Base-by-base conservation (phyloP, 164 flowering plant species). In the Paratinospora sagittata region DNA sequence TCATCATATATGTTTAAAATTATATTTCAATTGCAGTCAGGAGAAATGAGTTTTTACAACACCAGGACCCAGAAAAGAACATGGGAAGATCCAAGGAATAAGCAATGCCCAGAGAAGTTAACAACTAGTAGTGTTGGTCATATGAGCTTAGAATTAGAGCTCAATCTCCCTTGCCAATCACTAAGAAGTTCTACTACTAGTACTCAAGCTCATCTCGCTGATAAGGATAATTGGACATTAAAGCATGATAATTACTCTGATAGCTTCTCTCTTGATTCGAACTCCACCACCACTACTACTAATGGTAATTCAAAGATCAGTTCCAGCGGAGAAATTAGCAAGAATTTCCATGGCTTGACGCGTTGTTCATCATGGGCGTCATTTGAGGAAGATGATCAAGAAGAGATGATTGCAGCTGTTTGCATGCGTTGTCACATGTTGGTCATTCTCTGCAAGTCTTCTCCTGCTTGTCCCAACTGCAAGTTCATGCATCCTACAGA, bases 381-480 rank as follows among this genome's bases (percentile, higher is more conserved):
- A 0, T 68, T 77, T 2, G 90, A 85, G 65, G 82, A 63, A 36
- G 82, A n/a, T n/a, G n/a, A 82, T 14, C 70, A 82, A 8, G 75
- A 81, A 41, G 96, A 91, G 74, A 93, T 91, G 98, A 80, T 91
- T 2, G 89, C 98, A 8, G 85, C 88, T 0, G 97, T 86, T 26
- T 93, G 98, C 81, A 81, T 78, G 77, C 67, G 79, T n/a, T 93
- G 98, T 63, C 89, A 91, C 81, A 86, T 93, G 96, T 67, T 93
- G 78, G 98, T 91, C 36, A 85, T 93, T 88, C 79, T 93, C 10
- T 88, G 88, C 85, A 90, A 87, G 83, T 83, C 93, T 8, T 83
- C 94, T 5, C 96, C 96, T 41, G 27, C 86, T 8, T 93, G 98
- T 74, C 98, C 98, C 2, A 91, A 90, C 71, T 93, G 98, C 90